These are phyloP conservation scores for Rubia peregrina DNA, from an alignment of 305 asterid species.

Conservation along the genomic window DNA sequence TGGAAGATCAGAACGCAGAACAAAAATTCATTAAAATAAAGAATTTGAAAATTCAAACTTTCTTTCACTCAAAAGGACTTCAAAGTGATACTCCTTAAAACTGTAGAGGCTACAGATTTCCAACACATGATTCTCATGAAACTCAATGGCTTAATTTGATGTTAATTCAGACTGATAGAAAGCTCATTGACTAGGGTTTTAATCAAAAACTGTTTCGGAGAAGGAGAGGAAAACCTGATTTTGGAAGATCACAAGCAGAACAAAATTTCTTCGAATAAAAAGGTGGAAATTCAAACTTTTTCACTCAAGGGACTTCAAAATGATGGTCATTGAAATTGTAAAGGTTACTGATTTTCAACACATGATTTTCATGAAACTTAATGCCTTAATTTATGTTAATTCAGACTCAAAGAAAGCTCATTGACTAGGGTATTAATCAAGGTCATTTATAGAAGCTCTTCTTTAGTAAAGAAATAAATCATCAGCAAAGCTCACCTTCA, in stretches of 20 bases:
- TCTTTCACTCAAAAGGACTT: background rate
- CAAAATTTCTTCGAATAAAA: background rate
- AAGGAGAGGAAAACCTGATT: background rate
- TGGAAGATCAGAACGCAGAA: background rate
- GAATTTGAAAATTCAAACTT: too few relatives aligned
- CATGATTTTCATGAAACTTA: background rate
- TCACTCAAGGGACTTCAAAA: background rate
- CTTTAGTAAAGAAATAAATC: background rate
- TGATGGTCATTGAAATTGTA: too few relatives aligned
- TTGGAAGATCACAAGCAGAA: background rate
- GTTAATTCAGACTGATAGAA: background rate
- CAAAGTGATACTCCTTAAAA: background rate
- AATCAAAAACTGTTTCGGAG: background rate
- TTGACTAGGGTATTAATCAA: background rate
- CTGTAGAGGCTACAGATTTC: background rate
- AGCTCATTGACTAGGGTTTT: background rate
- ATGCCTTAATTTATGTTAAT: background rate
- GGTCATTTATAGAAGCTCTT: background rate
- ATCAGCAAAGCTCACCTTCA: constrained; percentile 32
- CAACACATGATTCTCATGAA: background rate
- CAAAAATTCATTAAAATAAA: background rate
- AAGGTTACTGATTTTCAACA: constrained; percentile 1
- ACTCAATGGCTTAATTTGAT: background rate
- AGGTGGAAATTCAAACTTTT: background rate
- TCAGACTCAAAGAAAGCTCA: background rate